Evolutionary conservation across 225 moss, liverwort and hornwort genomes (phyloP), one percentile per base, ranked within the genome.

Genomic region (Physcomitrium patens): DNA sequence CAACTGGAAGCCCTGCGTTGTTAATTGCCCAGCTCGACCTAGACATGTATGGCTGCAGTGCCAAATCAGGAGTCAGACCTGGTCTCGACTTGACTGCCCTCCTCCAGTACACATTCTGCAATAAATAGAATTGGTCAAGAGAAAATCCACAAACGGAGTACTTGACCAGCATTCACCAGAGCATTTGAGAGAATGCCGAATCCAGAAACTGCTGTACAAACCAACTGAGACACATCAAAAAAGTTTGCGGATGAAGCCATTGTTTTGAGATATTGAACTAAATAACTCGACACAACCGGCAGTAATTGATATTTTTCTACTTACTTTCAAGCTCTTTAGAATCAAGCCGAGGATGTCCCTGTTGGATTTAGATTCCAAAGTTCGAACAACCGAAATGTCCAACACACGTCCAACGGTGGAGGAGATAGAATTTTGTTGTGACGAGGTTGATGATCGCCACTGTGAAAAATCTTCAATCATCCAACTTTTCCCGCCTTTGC

Each of bases 91-190:
- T 78, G 63, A 70, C 58, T 71, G 78, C 70, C 71, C 47, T 61
- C 70, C 71, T 78, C 78, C 78, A 78, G 43, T 78, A 65, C 12
- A 57, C 44, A 43, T 60, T 71, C 78, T 78, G 78, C 19, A 18
- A 19, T 5, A 16, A 20, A 55, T 7, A 37, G 31, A 0, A 37
- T 37, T 37, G 31, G 31, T 37, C 31, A 37, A 37, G 31, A 37
- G 31, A 24, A 24, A 24, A 24, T 24, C 24, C 24, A 24, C 24
- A 24, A 24, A 37, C 31, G 5, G 7, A 7, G 31, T 37, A 37
- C 31, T 37, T 37, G 7, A 37, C 31, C 31, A 37, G 7, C 31
- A 37, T 7, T 37, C 2, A 37, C 4, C 24, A 24, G 24, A 24
- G 24, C 24, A 24, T 1, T 37, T 37, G 31, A 37, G 31, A 4